phyloP scores from a whole-genome alignment of 495 filamentous ascomycete species.

The Penicillium pulvis region DNA sequence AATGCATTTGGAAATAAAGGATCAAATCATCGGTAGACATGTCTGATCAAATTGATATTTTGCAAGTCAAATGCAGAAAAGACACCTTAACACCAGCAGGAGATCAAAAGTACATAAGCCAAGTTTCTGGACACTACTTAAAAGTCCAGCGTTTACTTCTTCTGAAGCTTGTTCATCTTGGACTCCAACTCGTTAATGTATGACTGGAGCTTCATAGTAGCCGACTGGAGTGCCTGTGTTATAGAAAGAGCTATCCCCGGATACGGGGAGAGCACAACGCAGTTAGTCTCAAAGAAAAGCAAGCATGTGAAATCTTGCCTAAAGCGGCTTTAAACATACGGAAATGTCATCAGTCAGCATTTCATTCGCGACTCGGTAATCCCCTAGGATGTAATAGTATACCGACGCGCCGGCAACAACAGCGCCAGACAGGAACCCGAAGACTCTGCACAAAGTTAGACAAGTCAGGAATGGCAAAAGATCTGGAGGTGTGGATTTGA shows the following conservation, averaged over 20 bases:
- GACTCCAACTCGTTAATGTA: conserved; percentile 83
- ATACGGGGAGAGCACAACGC: conserved; percentile 7
- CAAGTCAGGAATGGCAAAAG: not conserved
- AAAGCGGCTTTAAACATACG: conserved; percentile 56
- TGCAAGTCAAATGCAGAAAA: conserved; percentile 4
- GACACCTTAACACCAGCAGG: not conserved
- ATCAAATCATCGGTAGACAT: not conserved
- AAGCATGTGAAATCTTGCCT: not conserved
- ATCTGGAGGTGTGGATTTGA: too few species aligned
- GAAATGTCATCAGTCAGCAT: conserved; percentile 94
- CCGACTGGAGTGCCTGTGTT: conserved; percentile 77
- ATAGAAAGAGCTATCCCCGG: conserved; percentile 7
- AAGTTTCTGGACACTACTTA: not conserved
- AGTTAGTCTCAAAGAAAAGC: conserved; percentile 5
- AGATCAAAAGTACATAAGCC: conserved; percentile 13
- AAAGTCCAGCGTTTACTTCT: conserved; percentile 45
- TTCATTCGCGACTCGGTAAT: conserved; percentile 93
- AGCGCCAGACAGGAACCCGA: conserved; percentile 90
- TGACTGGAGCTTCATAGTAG: conserved; percentile 80
- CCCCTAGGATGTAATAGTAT: conserved; percentile 89
- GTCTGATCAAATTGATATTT: not conserved
- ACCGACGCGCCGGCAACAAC: conserved; percentile 76
- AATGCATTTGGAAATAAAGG: not conserved
- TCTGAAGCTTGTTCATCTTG: conserved; percentile 69
- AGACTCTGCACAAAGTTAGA: conserved; percentile 58